These are phyloP conservation scores for Ballota nigra DNA, from an alignment of 257 asterid species.

Conservation along the genomic window DNA sequence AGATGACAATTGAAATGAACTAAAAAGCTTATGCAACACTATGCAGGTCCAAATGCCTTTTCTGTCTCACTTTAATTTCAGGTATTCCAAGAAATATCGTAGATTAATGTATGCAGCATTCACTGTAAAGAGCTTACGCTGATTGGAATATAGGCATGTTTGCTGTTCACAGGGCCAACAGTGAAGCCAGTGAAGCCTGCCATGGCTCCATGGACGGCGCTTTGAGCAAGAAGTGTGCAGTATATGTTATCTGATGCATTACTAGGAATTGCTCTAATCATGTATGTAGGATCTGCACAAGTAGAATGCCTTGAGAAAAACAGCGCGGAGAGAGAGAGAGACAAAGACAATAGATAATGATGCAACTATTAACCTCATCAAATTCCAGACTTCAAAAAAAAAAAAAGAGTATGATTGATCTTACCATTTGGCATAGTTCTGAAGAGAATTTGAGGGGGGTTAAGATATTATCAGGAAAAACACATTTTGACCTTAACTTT, in stretches of 20 bases:
- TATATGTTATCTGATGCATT: slow-evolving; percentile 93
- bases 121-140: slow-evolving; percentile 49
- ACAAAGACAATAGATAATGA: background rate
- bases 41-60: background rate
- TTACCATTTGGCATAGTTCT: background rate
- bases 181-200: slow-evolving; percentile 97
- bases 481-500: too few species aligned
- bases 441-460: background rate
- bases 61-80: background rate
- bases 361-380: slow-evolving; percentile 12
- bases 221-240: slow-evolving; percentile 97
- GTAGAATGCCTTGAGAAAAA: slow-evolving; percentile 3
- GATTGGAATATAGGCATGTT: slow-evolving; percentile 90
- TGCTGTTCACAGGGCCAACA: slow-evolving; percentile 87
- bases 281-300: slow-evolving; percentile 88
- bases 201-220: slow-evolving; percentile 98
- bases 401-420: background rate
- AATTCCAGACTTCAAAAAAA: background rate
- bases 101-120: background rate
- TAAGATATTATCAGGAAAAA: background rate
- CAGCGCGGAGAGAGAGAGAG: background rate
- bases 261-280: slow-evolving; percentile 97
- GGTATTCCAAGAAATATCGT: background rate
- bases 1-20: too few species aligned
- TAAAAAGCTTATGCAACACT: background rate